Conservation (phyloP, 1,284 basidiomycete species). For the Trichosporon coremiiforme region DNA sequence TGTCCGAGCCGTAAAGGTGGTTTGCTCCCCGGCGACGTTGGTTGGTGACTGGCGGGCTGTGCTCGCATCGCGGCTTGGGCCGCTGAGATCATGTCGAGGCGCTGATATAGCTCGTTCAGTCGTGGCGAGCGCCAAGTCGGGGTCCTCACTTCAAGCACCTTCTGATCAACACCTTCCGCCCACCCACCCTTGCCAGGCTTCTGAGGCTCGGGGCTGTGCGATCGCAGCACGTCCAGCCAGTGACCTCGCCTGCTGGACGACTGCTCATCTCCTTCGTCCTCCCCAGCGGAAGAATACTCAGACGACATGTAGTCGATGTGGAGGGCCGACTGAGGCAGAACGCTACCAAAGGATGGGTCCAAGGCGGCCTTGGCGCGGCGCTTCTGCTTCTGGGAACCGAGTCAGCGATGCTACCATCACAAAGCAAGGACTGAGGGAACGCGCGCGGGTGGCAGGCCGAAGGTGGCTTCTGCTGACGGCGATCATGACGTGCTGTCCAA, state of each 20-base stretch:
- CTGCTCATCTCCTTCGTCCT: constrained; percentile 37
- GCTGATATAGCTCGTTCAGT: constrained; percentile 45
- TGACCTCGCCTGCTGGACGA: constrained; percentile 21
- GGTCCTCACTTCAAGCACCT: constrained; percentile 71
- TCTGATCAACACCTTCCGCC: constrained; percentile 60
- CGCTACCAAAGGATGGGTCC: constrained; percentile 35
- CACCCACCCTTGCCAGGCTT: constrained; percentile 69
- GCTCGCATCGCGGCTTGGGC: constrained; percentile 35
- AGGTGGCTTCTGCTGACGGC: too few species aligned
- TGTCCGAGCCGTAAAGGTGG: constrained; percentile 35
- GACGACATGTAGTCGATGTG: constrained; percentile 56
- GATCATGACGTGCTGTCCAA: background rate
- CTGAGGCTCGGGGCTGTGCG: constrained; percentile 16
- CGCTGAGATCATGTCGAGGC: constrained; percentile 41
- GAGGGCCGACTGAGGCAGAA: constrained; percentile 41
- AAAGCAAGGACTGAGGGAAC: too few species aligned
- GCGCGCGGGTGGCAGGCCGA: too few species aligned
- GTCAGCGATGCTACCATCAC: background rate
- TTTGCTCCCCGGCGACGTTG: constrained; percentile 4
- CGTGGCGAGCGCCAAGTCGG: constrained; percentile 50
- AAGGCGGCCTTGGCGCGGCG: constrained; percentile 44
- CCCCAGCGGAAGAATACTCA: constrained; percentile 54
- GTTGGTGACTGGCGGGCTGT: constrained; percentile 27
- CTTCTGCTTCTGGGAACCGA: constrained; percentile 50
- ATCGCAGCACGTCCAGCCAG: constrained; percentile 24